Base-by-base conservation (phyloP, 495 filamentous ascomycete genomes). In the Aspergillus coremiiformis region DNA sequence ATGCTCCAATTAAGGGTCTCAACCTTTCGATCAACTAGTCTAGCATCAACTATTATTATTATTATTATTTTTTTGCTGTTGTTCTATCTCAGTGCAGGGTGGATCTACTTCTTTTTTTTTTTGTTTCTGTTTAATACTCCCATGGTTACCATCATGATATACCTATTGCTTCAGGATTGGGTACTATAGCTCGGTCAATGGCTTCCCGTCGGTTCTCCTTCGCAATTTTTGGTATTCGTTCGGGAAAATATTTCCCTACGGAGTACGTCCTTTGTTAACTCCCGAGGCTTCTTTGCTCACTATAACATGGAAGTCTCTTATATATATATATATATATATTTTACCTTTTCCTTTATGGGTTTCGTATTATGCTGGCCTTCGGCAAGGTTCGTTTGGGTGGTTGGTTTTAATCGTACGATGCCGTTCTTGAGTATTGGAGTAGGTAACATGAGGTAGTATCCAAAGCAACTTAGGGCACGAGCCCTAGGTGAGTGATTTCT, bases 141-240 rank as follows among this genome's bases (percentile, higher is more conserved):
- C n/a, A n/a, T n/a, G n/a, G n/a, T n/a, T n/a, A n/a, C n/a, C n/a
- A n/a, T n/a, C n/a, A n/a, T n/a, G n/a, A n/a, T n/a, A n/a, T n/a
- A n/a, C n/a, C n/a, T n/a, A 41, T 41, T 41, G 37, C 37, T 41
- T 41, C 17, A 21, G 17, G 37, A 21, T 41, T 41, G 17, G 37
- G 8, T 41, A n/a, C n/a, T n/a, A n/a, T n/a, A n/a, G n/a, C n/a
- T 14, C 24, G 42, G 29, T 15, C 30, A 55, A 23, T 19, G 33
- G 41, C 5, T 15, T 20, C n/a, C 22, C 24, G 42, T 42, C 56
- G 23, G 29, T 22, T 10, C 43, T n/a, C 19, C 35, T 20, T 21
- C n/a, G 17, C 14, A 20, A 39, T 39, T 49, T 30, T 57, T 64
- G 67, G 67, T 58, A 66, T 59, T 63, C 61, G 47, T 53, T 68